Base-by-base conservation (phyloP, 75 land plant genomes). In the Picea glauca region DNA sequence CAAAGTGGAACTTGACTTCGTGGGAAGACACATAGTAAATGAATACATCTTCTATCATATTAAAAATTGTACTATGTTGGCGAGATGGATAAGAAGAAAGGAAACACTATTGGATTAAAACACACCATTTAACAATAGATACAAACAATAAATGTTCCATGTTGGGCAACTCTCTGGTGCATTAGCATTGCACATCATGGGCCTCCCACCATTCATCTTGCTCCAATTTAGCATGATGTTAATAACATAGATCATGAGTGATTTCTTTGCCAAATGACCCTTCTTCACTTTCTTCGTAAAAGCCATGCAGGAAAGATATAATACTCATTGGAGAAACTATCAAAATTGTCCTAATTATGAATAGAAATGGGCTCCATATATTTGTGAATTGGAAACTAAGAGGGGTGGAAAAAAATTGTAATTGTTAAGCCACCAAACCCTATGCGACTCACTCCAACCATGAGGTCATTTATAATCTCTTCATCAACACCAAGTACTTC, bases 111-210 rank as follows among this genome's bases (percentile, higher is more conserved):
- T 35, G 38, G 38, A 35, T n/a, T 78, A 35, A 3, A 68, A 46
- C 72, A 74, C 88, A 96, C 99, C 99, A 96, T 76, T 82, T 81
- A 70, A 97, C 92, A 74, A 97, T 86, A 58, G 88, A 91, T 0
- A 98, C 99, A 72, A 97, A 97, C 23, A 97, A 83, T n/a, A 78
- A 97, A 85, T 97, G 99, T 80, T 97, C 98, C 99, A 97, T 97
- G 79, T 94, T 97, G 13, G 98, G 98, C 13, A 97, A 91, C 84
- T 94, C 83, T 97, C 98, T 57, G 94, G 83, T 58, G 94, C 98
- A 84, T 97, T 98, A 0, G 89, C 93, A 81, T 88, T 97, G 79
- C 92, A 97, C 99, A 97, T 97, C 82, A 93, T 97, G 5, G 92
- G 95, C 93, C 94, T 68, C 74, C 98, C 98, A 74, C 90, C 83